Evolutionary conservation across 192 early-diverging fungal genomes (phyloP).

Genomic region (Gryganskiella cystojenkinii): DNA sequence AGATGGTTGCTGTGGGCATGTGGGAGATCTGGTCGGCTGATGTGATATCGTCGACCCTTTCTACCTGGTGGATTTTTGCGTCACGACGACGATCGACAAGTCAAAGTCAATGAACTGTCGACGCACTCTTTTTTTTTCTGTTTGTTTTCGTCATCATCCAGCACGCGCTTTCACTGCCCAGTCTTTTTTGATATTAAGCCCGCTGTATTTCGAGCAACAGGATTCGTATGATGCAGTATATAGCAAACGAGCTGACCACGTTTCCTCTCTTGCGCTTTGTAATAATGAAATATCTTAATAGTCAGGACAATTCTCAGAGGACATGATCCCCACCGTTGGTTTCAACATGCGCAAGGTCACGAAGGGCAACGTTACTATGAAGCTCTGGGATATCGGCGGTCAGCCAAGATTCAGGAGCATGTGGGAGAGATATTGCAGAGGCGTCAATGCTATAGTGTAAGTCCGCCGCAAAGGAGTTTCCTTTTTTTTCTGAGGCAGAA

Average conservation of each 20-base stretch:
- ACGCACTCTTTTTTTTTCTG: no score
- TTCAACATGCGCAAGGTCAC: slow-evolving; percentile 99
- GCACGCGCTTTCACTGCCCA: no score
- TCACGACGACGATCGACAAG: no score
- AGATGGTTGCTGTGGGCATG: neutral
- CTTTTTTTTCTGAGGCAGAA: neutral
- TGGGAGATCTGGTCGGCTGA: no score
- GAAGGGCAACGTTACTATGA: slow-evolving; percentile 96
- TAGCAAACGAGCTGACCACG: no score
- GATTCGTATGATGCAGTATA: no score
- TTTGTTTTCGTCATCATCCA: no score
- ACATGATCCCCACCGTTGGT: slow-evolving; percentile 97
- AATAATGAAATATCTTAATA: slow-evolving; percentile 25
- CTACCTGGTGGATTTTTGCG: no score
- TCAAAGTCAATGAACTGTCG: neutral
- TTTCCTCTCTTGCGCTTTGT: no score
- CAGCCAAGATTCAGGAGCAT: slow-evolving; percentile 97
- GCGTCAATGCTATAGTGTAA: slow-evolving; percentile 98
- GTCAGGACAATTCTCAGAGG: slow-evolving; percentile 85
- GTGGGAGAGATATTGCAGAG: slow-evolving; percentile 92
- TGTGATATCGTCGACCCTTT: no score
- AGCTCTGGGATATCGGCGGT: slow-evolving; percentile 99
- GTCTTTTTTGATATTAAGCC: no score
- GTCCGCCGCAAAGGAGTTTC: slow-evolving; percentile 33
- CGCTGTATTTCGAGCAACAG: no score